Conservation (phyloP, 768 basidiomycete genomes). For the Pleurotus giganteus region DNA sequence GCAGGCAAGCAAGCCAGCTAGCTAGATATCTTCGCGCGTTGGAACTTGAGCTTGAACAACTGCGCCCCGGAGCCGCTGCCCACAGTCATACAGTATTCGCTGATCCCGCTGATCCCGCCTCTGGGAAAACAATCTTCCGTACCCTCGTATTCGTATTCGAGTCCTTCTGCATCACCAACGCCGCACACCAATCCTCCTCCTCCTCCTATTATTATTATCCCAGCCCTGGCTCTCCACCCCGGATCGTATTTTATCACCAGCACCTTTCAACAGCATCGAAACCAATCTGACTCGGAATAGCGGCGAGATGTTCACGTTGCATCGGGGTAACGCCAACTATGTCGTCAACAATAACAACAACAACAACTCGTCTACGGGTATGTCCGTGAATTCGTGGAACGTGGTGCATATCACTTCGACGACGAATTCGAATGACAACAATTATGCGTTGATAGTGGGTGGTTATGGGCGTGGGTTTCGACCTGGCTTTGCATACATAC, state of each 20-base stretch:
- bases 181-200: neutral
- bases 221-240: neutral
- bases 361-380: too few relatives aligned
- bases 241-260: neutral
- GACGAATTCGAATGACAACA: conserved; percentile 19
- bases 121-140: neutral
- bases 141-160: neutral
- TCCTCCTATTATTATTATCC: neutral
- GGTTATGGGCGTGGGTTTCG: too few relatives aligned
- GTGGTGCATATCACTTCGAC: conserved; percentile 18
- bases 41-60: neutral
- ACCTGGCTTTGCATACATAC: too few relatives aligned
- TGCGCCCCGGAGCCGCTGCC: too few relatives aligned
- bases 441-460: neutral
- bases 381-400: conserved; percentile 20
- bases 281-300: too few relatives aligned
- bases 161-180: neutral
- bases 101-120: neutral
- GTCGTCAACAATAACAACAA: conserved; percentile 12
- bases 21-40: conserved; percentile 8
- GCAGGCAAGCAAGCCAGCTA: conserved; percentile 13
- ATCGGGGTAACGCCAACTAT: too few relatives aligned
- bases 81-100: too few relatives aligned
- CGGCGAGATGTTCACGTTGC: conserved; percentile 1
- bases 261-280: neutral